Percentiles rank a stretch among this genome's conserved stretches.
These are phyloP conservation scores for Kodamaea hsintzibuensis DNA, from an alignment of 805 yeast genomes.

Conservation along the genomic window DNA sequence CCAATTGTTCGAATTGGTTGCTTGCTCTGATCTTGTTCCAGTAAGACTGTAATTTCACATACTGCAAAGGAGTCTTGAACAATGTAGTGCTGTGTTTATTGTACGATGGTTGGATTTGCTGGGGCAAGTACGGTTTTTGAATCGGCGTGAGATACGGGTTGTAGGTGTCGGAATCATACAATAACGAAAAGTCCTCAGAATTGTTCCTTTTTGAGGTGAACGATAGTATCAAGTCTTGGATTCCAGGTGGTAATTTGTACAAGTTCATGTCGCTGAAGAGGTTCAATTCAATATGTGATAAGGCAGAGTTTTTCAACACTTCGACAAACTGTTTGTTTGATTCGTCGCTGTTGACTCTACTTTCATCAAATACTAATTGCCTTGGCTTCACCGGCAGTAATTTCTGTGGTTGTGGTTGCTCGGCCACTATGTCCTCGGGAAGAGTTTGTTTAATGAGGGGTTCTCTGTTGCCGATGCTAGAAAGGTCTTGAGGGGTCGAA, in stretches of 20 bases:
- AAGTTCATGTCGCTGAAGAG: conserved; percentile 38
- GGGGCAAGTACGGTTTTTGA: conserved; percentile 37
- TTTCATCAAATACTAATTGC: neutral
- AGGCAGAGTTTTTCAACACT: conserved; percentile 31
- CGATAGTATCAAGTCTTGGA: conserved; percentile 42
- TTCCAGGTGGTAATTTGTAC: conserved; percentile 41
- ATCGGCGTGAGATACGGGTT: conserved; percentile 30
- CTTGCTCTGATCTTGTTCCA: conserved; percentile 43
- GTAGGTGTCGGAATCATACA: conserved; percentile 22
- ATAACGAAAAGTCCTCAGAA: conserved; percentile 23
- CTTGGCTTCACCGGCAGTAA: neutral
- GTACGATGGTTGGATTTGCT: conserved; percentile 14
- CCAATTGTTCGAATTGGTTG: conserved; percentile 33
- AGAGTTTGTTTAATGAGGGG: neutral
- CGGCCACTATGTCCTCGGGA: neutral
- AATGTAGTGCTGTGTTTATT: conserved; percentile 3
- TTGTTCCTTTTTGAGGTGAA: conserved; percentile 35
- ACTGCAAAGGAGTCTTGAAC: conserved; percentile 37
- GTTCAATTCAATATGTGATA: conserved; percentile 32
- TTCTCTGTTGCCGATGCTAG: neutral
- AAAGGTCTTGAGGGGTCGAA: neutral
- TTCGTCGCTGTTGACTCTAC: neutral
- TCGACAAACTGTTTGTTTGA: conserved; percentile 19
- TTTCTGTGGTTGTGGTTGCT: conserved; percentile 10
- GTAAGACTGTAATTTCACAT: conserved; percentile 36